These are phyloP conservation scores for Neolentinus lepideus DNA, from an alignment of 1,284 basidiomycete genomes.

Conservation along the genomic window DNA sequence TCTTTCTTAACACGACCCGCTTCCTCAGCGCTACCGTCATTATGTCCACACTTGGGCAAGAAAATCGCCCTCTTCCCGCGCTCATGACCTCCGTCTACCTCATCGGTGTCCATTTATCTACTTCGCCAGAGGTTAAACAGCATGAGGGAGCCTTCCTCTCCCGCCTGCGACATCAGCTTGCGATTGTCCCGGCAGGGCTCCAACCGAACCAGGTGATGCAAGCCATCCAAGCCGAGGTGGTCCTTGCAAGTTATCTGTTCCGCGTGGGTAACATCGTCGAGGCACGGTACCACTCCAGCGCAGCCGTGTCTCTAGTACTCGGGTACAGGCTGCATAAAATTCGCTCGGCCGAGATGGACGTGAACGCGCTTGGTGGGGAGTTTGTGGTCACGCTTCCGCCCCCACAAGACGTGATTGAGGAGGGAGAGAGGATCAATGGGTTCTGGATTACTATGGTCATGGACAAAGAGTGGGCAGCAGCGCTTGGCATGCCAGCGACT, in stretches of 20 bases:
- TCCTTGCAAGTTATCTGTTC: conserved; percentile 49
- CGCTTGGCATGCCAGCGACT: conserved; percentile 42
- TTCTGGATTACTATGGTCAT: conserved; percentile 70
- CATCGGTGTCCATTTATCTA: conserved; percentile 37
- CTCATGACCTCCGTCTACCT: conserved; percentile 42
- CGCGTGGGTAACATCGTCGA: conserved; percentile 31
- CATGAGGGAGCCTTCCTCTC: conserved; percentile 32
- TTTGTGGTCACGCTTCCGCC: conserved; percentile 19
- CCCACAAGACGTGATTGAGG: conserved; percentile 34
- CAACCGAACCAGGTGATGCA: conserved; percentile 37
- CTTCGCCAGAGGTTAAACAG: conserved; percentile 13
- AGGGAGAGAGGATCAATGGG: conserved; percentile 55
- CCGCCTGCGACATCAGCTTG: conserved; percentile 33
- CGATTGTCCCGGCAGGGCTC: conserved; percentile 25
- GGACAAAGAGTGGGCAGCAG: conserved; percentile 57
- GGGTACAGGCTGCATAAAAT: conserved; percentile 29
- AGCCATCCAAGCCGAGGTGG: conserved; percentile 48
- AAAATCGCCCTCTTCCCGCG: conserved; percentile 37
- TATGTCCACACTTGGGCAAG: conserved; percentile 15
- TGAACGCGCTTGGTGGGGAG: conserved; percentile 5
- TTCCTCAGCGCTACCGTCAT: conserved; percentile 15
- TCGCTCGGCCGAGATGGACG: conserved; percentile 9
- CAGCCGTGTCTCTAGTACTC: conserved; percentile 28
- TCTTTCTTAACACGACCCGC: conserved; percentile 24
- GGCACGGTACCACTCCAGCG: conserved; percentile 34